phyloP scores from a whole-genome alignment of 2,329 filamentous ascomycete genomes.

The Colletotrichum agaves region DNA sequence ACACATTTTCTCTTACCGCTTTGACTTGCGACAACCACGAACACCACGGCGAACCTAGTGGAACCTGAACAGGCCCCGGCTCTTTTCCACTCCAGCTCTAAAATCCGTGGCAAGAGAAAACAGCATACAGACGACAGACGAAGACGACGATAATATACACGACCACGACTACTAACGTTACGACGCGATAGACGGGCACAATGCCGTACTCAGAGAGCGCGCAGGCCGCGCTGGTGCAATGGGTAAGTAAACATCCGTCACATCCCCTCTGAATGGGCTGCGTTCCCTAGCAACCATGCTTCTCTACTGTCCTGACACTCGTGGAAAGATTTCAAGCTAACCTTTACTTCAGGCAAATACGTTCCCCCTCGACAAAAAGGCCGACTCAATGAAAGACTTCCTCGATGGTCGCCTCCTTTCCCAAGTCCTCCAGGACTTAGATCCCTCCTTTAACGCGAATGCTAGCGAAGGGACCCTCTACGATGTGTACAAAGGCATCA shows the following conservation, averaged over 20 bases:
- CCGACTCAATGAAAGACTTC: conserved; percentile 62
- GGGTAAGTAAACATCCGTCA: conserved; percentile 52
- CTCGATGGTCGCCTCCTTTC: conserved; percentile 65
- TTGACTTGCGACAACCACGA: conserved; percentile 31
- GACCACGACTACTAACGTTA: conserved; percentile 8
- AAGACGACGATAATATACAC: conserved; percentile 12
- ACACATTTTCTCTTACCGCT: conserved; percentile 29
- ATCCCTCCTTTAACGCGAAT: conserved; percentile 61
- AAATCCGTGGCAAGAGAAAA: background rate
- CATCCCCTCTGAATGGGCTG: background rate
- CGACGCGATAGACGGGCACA: conserved; percentile 21
- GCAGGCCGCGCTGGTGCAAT: conserved; percentile 67
- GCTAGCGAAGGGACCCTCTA: conserved; percentile 50
- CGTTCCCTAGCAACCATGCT: no score
- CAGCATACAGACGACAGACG: conserved; percentile 6
- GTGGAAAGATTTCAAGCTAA: conserved; percentile 32
- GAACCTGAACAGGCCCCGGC: conserved; percentile 23
- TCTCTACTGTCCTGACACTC: background rate
- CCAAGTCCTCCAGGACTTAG: conserved; percentile 67
- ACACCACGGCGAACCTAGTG: conserved; percentile 27
- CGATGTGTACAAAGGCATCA: conserved; percentile 64
- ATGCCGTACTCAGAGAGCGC: conserved; percentile 57
- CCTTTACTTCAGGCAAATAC: conserved; percentile 45
- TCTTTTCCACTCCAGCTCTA: conserved; percentile 26
- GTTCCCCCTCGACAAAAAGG: conserved; percentile 57